Conservation (phyloP, 495 filamentous ascomycete genomes). For the Penicillium argentinense region DNA sequence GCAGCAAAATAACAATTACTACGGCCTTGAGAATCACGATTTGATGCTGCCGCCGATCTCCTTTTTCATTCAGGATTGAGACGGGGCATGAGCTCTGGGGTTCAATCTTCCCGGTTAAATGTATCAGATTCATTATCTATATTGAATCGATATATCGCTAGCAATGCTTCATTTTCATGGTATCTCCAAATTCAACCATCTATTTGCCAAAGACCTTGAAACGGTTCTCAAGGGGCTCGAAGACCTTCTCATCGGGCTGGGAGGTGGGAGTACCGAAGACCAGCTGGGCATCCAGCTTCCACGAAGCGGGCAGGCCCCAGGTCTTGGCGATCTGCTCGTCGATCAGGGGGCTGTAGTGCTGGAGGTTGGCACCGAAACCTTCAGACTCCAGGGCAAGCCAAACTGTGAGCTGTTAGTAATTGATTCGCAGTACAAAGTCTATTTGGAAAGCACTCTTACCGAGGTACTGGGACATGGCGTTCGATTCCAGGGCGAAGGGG, state of each 20-base stretch:
- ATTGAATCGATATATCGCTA: too few relatives aligned
- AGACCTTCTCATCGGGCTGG: slow-evolving; percentile 36
- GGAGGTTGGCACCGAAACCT: slow-evolving; percentile 53
- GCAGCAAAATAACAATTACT: too few relatives aligned
- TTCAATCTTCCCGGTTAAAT: too few relatives aligned
- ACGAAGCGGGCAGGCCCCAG: slow-evolving; percentile 42
- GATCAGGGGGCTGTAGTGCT: slow-evolving; percentile 56
- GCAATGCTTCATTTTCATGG: too few relatives aligned
- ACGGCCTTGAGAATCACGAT: not conserved
- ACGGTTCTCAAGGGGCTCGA: slow-evolving; percentile 38
- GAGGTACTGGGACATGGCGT: slow-evolving; percentile 53
- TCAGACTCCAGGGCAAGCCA: slow-evolving; percentile 52
- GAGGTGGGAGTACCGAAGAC: slow-evolving; percentile 47
- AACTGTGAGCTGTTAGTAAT: slow-evolving; percentile 28
- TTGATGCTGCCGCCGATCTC: not conserved
- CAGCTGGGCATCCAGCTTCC: slow-evolving; percentile 52
- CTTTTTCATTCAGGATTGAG: slow-evolving; percentile 6
- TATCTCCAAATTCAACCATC: not conserved
- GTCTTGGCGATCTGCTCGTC: slow-evolving; percentile 42
- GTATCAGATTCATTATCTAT: too few relatives aligned
- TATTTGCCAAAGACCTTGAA: slow-evolving; percentile 46
- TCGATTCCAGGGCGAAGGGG: slow-evolving; percentile 49
- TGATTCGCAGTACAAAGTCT: too few relatives aligned
- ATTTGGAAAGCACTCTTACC: too few relatives aligned
- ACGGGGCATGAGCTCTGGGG: too few relatives aligned